Percentiles rank a stretch among this genome's conserved stretches.
Evolutionary conservation across 768 basidiomycete genomes (phyloP).

Genomic region (Lactifluus subvellereus): DNA sequence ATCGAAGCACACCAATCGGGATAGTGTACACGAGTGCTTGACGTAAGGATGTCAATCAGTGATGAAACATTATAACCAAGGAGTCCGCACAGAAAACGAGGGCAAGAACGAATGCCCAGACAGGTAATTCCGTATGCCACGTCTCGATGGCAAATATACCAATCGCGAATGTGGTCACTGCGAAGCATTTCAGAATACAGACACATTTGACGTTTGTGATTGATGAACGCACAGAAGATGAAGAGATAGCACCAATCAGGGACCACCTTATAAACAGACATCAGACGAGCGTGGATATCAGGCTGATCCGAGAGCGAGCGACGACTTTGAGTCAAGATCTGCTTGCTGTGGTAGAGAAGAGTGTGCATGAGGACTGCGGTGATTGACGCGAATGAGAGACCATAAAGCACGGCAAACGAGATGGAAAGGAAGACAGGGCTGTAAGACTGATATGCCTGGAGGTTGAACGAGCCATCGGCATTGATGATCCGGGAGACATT

Average conservation of each 20-base stretch:
- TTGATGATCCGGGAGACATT: conserved; percentile 55
- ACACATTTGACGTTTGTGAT: no score
- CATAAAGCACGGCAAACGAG: conserved; percentile 74
- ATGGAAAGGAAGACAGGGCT: conserved; percentile 57
- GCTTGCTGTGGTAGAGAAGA: no score
- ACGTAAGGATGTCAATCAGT: background rate
- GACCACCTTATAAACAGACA: no score
- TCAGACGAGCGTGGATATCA: no score
- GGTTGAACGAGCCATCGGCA: conserved; percentile 48
- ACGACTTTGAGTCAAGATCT: no score
- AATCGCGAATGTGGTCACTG: conserved; percentile 58
- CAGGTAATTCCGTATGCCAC: conserved; percentile 67
- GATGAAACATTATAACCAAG: background rate
- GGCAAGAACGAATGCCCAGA: conserved; percentile 68
- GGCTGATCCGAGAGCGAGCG: no score
- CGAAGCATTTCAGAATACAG: no score
- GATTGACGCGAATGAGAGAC: conserved; percentile 40
- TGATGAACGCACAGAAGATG: no score
- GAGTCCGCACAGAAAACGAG: conserved; percentile 47
- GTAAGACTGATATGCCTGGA: conserved; percentile 49
- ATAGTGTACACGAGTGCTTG: conserved; percentile 40
- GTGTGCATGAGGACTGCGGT: no score
- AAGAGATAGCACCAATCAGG: no score
- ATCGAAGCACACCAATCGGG: conserved; percentile 54
- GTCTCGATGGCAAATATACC: conserved; percentile 65